These are phyloP conservation scores for Xylaria sp. DNA, from an alignment of 2,329 filamentous ascomycete genomes.

Conservation along the genomic window DNA sequence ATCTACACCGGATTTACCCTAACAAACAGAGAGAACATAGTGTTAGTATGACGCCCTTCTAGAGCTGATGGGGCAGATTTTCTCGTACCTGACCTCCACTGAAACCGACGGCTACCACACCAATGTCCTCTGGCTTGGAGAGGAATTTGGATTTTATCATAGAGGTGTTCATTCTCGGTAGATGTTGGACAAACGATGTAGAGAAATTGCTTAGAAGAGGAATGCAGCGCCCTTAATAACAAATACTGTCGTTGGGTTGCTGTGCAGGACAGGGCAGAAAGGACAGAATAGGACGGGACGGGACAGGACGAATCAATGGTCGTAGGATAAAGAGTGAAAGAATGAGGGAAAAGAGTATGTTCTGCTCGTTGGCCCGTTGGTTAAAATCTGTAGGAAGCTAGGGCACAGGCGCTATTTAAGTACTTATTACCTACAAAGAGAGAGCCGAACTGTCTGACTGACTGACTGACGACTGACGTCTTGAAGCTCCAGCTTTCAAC, in stretches of 20 bases:
- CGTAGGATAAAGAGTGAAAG: neutral
- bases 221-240: neutral
- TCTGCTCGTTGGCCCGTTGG: neutral
- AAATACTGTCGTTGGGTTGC: neutral
- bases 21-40: no score
- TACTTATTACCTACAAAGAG: conserved; percentile 13
- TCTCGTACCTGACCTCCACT: conserved; percentile 90
- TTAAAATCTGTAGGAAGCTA: conserved; percentile 3
- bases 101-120: conserved; percentile 93
- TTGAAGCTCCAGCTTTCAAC: neutral
- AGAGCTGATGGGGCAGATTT: no score
- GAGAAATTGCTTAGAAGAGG: neutral
- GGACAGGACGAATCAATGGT: neutral
- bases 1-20: conserved; percentile 89
- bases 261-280: neutral
- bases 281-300: neutral
- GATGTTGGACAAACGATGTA: neutral
- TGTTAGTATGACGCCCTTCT: no score
- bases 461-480: conserved; percentile 8
- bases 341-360: neutral
- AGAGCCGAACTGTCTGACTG: neutral
- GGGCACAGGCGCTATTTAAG: conserved; percentile 16
- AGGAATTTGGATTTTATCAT: conserved; percentile 76
- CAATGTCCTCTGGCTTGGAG: conserved; percentile 77
- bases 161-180: conserved; percentile 56